Evolutionary conservation across 768 basidiomycete genomes (phyloP), one percentile per base, ranked within the genome.

Genomic region (Termitomyces titanicus): DNA sequence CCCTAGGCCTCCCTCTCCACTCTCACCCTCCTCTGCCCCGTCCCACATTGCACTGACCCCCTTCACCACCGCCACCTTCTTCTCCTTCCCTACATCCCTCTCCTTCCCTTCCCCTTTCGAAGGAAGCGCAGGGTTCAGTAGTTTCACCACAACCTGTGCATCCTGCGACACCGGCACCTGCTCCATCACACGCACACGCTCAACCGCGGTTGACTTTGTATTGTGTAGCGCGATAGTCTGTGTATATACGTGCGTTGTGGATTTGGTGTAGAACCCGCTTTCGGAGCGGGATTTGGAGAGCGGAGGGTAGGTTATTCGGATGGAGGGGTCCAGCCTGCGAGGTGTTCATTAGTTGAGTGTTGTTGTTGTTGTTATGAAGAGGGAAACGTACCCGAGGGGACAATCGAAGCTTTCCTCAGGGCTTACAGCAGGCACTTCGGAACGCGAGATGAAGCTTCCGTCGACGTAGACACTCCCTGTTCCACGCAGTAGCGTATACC

Each of bases 351-450:
- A n/a, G n/a, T n/a, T n/a, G n/a, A n/a, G n/a, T n/a, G n/a, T n/a
- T n/a, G n/a, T n/a, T n/a, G n/a, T n/a, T n/a, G n/a, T n/a, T n/a
- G n/a, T n/a, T n/a, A n/a, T n/a, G n/a, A n/a, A n/a, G n/a, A 7
- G 5, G 27, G 24, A 8, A 17, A 51, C 50, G 20, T n/a, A 69
- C 68, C 69, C 68, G 2, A 71, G 63, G 3, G 69, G 55, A 50
- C 70, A 71, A 49, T 68, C 60, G 46, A 71, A 70, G 54, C 59
- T 68, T 54, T 70, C 69, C 27, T 64, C 58, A 5, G 69, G 69
- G 47, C 63, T 70, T 5, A 70, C 68, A 0, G 54, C 37, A 0
- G 70, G 66, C 3, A 70, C 47, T 5, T 54, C 20, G 0, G 68
- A 61, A 12, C 63, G 58, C 9, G 68, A 65, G 20, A 70, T 66